Evolutionary conservation across 257 asterid genomes (phyloP).

Genomic region (Lantana camara): DNA sequence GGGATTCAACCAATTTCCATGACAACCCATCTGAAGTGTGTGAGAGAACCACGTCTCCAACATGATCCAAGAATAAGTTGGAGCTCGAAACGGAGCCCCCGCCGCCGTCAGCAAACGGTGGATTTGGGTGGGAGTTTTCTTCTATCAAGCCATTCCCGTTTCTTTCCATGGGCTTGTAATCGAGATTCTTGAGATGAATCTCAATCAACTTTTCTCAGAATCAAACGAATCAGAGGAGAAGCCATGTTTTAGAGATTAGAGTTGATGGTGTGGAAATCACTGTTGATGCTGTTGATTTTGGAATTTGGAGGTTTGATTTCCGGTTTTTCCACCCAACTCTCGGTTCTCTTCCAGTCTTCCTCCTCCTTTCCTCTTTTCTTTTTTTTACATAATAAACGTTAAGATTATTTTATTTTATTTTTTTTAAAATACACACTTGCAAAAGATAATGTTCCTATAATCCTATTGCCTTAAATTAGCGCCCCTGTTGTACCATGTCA

Average conservation of each 20-base stretch:
- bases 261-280: slow-evolving; percentile 1
- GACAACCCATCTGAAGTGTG: slow-evolving; percentile 56
- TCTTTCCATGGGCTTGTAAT: slow-evolving; percentile 50
- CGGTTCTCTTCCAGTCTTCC: background rate
- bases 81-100: slow-evolving; percentile 50
- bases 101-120: slow-evolving; percentile 32
- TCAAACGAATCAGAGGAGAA: slow-evolving; percentile 17
- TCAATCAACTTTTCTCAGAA: background rate
- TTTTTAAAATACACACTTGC: too few relatives aligned
- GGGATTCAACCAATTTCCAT: slow-evolving; percentile 63
- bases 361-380: background rate
- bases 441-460: too few relatives aligned
- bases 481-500: too few relatives aligned
- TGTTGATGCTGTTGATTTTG: slow-evolving; percentile 5
- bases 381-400: too few relatives aligned
- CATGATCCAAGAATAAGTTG: slow-evolving; percentile 55
- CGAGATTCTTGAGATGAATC: slow-evolving; percentile 24
- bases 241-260: slow-evolving; percentile 4
- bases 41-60: slow-evolving; percentile 77
- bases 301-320: slow-evolving; percentile 25
- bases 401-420: too few relatives aligned
- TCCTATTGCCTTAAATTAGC: too few relatives aligned
- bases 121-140: slow-evolving; percentile 39
- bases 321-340: background rate
- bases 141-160: slow-evolving; percentile 38